Conservation (phyloP, 106 monocot genomes). For the Amphibolis antarctica region DNA sequence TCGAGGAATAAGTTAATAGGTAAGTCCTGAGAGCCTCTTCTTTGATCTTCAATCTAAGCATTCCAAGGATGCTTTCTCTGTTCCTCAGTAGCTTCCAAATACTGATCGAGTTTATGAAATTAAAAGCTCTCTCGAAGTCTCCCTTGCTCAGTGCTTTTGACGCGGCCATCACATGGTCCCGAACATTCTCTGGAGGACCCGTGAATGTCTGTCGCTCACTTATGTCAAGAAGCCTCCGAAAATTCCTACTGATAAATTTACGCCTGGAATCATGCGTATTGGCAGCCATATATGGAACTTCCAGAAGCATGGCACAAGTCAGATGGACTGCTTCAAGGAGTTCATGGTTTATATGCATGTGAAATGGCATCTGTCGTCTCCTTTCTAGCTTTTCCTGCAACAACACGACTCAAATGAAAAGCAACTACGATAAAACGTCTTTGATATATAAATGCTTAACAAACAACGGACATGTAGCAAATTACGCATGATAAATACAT, state of each 20-base stretch:
- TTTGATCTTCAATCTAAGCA: conserved; percentile 68
- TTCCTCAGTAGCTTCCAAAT: conserved; percentile 78
- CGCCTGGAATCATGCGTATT: conserved; percentile 52
- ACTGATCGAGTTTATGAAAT: conserved; percentile 45
- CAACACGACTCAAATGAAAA: not conserved
- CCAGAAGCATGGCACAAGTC: conserved; percentile 86
- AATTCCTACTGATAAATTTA: conserved; percentile 70
- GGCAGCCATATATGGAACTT: conserved; percentile 86
- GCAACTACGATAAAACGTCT: not conserved
- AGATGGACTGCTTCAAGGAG: conserved; percentile 88
- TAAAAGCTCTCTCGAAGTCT: conserved; percentile 46
- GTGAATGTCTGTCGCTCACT: conserved; percentile 73
- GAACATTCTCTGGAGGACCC: conserved; percentile 89
- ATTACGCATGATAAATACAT: no score
- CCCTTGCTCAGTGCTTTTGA: conserved; percentile 64
- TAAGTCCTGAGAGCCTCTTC: conserved; percentile 78
- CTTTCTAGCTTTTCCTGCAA: conserved; percentile 76
- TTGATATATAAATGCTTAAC: not conserved
- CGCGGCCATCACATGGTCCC: conserved; percentile 85
- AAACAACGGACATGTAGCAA: not conserved
- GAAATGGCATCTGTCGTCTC: conserved; percentile 83
- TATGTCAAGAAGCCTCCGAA: conserved; percentile 70
- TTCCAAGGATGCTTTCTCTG: conserved; percentile 47
- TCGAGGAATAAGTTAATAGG: conserved; percentile 58
- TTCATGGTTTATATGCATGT: conserved; percentile 99